Conservation (phyloP, 2,329 filamentous ascomycete species). For the Talaromyces rugulosus region DNA sequence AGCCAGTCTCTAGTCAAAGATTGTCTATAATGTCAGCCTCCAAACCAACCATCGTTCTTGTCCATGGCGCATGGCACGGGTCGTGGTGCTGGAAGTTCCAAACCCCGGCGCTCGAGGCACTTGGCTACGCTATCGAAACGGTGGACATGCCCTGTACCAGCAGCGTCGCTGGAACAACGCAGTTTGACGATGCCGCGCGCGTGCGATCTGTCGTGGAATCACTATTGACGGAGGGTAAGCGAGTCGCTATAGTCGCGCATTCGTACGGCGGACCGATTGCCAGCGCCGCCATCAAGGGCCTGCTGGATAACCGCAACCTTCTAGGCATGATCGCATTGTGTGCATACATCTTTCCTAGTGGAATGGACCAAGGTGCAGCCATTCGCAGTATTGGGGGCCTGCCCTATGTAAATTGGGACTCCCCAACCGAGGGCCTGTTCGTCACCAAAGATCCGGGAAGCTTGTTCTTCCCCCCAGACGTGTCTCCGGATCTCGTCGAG, state of each 20-base stretch:
- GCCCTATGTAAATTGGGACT: background rate
- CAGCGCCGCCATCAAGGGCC: background rate
- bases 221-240: background rate
- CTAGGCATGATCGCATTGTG: background rate
- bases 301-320: background rate
- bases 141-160: background rate
- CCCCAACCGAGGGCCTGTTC: background rate
- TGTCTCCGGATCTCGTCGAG: background rate
- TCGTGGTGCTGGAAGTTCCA: constrained; percentile 3
- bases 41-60: background rate
- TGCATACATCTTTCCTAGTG: background rate
- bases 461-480: background rate
- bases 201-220: background rate
- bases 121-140: background rate
- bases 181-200: background rate
- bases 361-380: background rate
- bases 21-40: background rate
- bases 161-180: background rate
- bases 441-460: background rate
- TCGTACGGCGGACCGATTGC: background rate
- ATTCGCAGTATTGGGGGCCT: background rate
- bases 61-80: constrained; percentile 4
- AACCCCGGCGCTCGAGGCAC: background rate
- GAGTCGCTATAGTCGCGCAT: background rate
- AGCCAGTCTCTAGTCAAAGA: too few relatives aligned